Evolutionary conservation across 768 basidiomycete species (phyloP).

Genomic region (Suillus subluteus): DNA sequence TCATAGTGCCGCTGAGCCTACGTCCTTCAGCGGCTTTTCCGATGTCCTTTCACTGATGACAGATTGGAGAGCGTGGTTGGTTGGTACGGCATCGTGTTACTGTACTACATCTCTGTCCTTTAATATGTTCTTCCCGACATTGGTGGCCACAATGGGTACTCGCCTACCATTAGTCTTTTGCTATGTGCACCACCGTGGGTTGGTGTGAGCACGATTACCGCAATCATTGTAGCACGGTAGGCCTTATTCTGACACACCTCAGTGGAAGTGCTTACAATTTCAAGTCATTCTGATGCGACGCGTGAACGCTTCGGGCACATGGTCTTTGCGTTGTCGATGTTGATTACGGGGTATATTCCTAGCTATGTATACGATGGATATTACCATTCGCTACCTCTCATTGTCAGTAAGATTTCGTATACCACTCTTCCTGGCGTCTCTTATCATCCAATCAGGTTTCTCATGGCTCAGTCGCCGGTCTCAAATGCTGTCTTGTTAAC

Average conservation of each 20-base stretch:
- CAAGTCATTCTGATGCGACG: conserved; percentile 66
- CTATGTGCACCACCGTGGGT: conserved; percentile 73
- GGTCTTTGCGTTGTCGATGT: conserved; percentile 49
- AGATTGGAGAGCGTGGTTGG: conserved; percentile 81
- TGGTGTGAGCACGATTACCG: conserved; percentile 31
- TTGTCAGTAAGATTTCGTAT: conserved; percentile 46
- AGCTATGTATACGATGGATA: conserved; percentile 61
- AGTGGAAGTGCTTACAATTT: background rate
- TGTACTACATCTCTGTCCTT: conserved; percentile 61
- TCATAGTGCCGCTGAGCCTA: conserved; percentile 50
- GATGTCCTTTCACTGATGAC: conserved; percentile 68
- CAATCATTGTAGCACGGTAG: conserved; percentile 25
- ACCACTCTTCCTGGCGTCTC: conserved; percentile 53
- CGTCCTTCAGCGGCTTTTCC: conserved; percentile 34
- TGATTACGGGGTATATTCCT: conserved; percentile 68
- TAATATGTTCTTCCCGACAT: conserved; percentile 76
- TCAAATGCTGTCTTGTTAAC: conserved; percentile 61
- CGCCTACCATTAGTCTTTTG: conserved; percentile 59
- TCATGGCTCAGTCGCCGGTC: conserved; percentile 70
- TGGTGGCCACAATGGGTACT: conserved; percentile 68
- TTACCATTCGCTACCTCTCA: conserved; percentile 56
- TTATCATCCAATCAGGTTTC: conserved; percentile 47
- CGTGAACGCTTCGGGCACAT: conserved; percentile 76
- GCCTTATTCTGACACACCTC: background rate
- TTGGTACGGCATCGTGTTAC: conserved; percentile 61